phyloP scores from a whole-genome alignment of 768 basidiomycete species.

The Sarcomyxa edulis region DNA sequence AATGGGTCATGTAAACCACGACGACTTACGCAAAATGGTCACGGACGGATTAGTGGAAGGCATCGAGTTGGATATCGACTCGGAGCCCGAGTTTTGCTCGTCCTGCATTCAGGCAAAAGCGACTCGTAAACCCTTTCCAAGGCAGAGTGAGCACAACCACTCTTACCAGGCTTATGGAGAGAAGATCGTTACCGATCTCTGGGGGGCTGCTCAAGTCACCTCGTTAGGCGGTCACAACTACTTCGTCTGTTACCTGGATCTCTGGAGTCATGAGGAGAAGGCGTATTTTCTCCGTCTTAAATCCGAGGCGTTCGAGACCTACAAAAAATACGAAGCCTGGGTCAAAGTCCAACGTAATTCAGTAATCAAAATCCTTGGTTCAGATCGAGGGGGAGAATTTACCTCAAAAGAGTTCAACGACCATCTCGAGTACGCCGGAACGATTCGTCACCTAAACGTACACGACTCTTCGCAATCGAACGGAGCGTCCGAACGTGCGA shows the following conservation, averaged over 20 bases:
- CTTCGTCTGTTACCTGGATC: constrained; percentile 28
- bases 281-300: constrained; percentile 22
- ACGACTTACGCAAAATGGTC: constrained; percentile 17
- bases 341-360: constrained; percentile 17
- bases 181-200: constrained; percentile 28
- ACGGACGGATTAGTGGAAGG: constrained; percentile 20
- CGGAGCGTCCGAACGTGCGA: constrained; percentile 31
- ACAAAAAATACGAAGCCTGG: constrained; percentile 18
- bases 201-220: constrained; percentile 25
- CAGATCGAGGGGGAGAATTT: constrained; percentile 25
- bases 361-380: constrained; percentile 20
- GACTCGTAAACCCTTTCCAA: constrained; percentile 19
- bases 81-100: constrained; percentile 18
- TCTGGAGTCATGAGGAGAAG: constrained; percentile 18
- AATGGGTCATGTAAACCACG: constrained; percentile 20
- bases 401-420: constrained; percentile 14
- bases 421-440: constrained; percentile 15
- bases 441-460: constrained; percentile 13
- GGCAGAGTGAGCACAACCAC: constrained; percentile 14
- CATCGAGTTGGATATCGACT: constrained; percentile 16
- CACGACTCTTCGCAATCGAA: constrained; percentile 28
- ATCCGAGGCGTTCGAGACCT: constrained; percentile 18
- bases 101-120: constrained; percentile 25
- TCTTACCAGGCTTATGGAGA: constrained; percentile 22
- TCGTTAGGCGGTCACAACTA: constrained; percentile 19